Percentiles rank a stretch among this genome's conserved stretches.
Conservation (phyloP, 2,329 filamentous ascomycete species). For the Elsinoe necatrix region DNA sequence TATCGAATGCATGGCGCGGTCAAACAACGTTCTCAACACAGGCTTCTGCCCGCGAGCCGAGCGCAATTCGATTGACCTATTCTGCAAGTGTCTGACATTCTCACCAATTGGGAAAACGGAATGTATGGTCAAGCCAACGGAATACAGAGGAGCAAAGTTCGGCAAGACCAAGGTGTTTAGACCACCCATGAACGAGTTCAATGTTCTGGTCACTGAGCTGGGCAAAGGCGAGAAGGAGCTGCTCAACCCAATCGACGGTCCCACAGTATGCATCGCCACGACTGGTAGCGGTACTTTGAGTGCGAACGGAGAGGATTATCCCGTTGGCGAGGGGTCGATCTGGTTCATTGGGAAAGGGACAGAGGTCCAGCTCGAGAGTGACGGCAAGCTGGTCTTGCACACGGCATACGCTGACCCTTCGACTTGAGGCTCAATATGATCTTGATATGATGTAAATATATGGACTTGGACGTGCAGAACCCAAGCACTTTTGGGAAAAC, state of each 20-base stretch:
- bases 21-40: conserved; percentile 65
- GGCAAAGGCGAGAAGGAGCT: conserved; percentile 50
- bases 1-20: conserved; percentile 70
- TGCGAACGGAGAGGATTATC: conserved; percentile 44
- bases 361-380: conserved; percentile 39
- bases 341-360: conserved; percentile 58
- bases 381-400: conserved; percentile 41
- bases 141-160: conserved; percentile 44
- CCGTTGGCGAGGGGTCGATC: conserved; percentile 54
- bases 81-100: conserved; percentile 56
- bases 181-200: conserved; percentile 64
- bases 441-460: not conserved
- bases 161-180: conserved; percentile 57
- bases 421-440: conserved; percentile 19
- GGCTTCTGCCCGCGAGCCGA: conserved; percentile 64
- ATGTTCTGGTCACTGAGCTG: conserved; percentile 55
- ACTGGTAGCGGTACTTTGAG: conserved; percentile 50
- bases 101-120: conserved; percentile 51
- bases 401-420: conserved; percentile 36
- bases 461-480: too few species aligned
- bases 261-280: conserved; percentile 55
- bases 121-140: conserved; percentile 44
- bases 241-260: conserved; percentile 48
- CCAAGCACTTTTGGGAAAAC: not conserved
- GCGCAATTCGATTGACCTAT: conserved; percentile 55